Evolutionary conservation across 2,329 filamentous ascomycete species (phyloP), one percentile per base, ranked within the genome.

Genomic region (Alternaria arbusti): DNA sequence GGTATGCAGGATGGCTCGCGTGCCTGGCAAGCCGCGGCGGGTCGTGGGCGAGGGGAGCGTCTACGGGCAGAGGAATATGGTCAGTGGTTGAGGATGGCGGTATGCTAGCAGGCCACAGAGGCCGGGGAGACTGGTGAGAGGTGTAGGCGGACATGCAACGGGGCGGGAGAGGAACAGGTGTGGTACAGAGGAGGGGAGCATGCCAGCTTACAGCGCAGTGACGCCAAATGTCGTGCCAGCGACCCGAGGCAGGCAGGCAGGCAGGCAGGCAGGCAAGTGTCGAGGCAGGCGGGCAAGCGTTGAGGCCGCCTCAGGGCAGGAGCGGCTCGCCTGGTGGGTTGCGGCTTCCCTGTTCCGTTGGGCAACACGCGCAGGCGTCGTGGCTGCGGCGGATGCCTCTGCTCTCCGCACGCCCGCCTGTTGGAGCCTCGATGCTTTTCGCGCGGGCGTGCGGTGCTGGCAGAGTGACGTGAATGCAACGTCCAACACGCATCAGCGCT

Each of bases 41-140:
- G 54, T 40, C 22, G 23, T 61, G 50, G 49, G 50, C 49, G 36
- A 56, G 32, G 51, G 52, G 55, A 66, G 59, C 23, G 49, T 68
- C 71, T 73, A 58, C 55, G 61, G 50, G 54, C 30, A 54, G 32
- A 73, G 62, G 58, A 64, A 75, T 69, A 64, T 70, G 57, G 73
- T 77, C 67, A 77, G 74, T 74, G 5, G 69, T 66, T 71, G 70
- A 68, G 43, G 71, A 70, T 68, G 65, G 30, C 10, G 55, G 60
- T 54, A 52, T 65, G 51, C 61, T 54, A 57, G 57, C 59, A 30
- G 63, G 63, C 67, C 56, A 68, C 50, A 73, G 28, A 30, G 65
- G 61, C 44, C 61, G 58, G 56, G 71, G 57, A 63, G 60, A 67
- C 54, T 64, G 65, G 63, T 66, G 67, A 45, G 54, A 61, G 47